phyloP scores from a whole-genome alignment of 495 filamentous ascomycete species.

The Endocarpon pusillum region DNA sequence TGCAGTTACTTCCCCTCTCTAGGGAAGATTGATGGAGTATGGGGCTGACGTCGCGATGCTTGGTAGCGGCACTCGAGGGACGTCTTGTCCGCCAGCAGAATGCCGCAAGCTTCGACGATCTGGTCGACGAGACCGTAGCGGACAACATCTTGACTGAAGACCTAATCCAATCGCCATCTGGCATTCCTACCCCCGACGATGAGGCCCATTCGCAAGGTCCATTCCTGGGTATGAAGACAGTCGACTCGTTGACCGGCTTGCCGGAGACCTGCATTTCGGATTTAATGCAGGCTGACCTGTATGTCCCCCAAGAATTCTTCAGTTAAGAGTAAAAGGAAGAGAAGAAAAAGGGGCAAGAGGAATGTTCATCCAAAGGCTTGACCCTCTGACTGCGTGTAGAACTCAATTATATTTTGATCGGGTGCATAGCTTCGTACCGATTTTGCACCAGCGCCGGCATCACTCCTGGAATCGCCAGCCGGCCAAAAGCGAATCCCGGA shows the following conservation, averaged over 20 bases:
- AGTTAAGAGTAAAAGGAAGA: background rate
- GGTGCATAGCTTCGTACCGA: slow-evolving; percentile 14
- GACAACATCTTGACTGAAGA: background rate
- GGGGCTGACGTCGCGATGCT: background rate
- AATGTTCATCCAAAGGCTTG: no score
- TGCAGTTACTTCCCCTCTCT: slow-evolving; percentile 9
- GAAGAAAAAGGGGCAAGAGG: no score
- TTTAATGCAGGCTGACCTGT: slow-evolving; percentile 7
- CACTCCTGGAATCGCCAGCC: slow-evolving; percentile 7
- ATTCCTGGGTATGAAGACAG: background rate
- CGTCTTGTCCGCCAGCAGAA: slow-evolving; percentile 1
- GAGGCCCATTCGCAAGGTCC: background rate
- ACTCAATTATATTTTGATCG: slow-evolving; percentile 23
- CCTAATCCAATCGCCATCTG: background rate
- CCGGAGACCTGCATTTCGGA: slow-evolving; percentile 1
- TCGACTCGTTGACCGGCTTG: background rate
- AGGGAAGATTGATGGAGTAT: background rate
- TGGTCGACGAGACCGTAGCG: background rate
- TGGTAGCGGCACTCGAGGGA: slow-evolving; percentile 1
- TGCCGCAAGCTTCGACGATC: background rate
- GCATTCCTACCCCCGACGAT: background rate
- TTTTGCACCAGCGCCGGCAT: slow-evolving; percentile 16
- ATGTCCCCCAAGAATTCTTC: background rate
- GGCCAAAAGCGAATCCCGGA: slow-evolving; percentile 4
- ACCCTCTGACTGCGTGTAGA: slow-evolving; percentile 7